Evolutionary conservation across 2,329 filamentous ascomycete genomes (phyloP).

Genomic region (Colletotrichum sp.): DNA sequence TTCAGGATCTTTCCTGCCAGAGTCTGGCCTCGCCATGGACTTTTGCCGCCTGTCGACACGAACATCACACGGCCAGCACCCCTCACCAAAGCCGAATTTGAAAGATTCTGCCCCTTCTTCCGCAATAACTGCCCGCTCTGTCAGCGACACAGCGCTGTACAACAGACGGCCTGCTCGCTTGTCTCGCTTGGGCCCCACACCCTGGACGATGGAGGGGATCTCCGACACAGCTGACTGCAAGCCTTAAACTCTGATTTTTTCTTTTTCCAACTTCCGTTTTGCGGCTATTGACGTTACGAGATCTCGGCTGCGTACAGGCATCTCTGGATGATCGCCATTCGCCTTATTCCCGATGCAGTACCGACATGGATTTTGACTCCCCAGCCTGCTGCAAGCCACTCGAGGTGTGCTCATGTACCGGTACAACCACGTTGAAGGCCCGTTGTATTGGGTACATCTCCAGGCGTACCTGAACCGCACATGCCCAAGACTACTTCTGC

Average conservation of each 20-base stretch:
- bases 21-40: background rate
- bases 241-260: background rate
- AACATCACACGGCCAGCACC: background rate
- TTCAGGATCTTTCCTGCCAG: background rate
- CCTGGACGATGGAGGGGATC: background rate
- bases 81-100: background rate
- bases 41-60: background rate
- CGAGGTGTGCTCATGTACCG: background rate
- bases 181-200: background rate
- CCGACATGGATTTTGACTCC: background rate
- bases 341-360: conserved; percentile 10
- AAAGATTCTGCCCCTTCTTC: background rate
- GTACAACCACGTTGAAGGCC: background rate
- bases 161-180: background rate
- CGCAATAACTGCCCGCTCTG: background rate
- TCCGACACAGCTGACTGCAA: background rate
- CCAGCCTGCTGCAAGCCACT: background rate
- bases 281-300: background rate
- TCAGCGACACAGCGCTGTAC: background rate
- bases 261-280: background rate
- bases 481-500: background rate
- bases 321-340: conserved; percentile 4
- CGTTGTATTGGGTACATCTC: background rate
- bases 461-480: background rate
- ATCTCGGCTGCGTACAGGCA: background rate